Percentiles rank a stretch among this genome's conserved stretches.
phyloP scores from a whole-genome alignment of 2,329 filamentous ascomycete genomes.

The Aspergillus bombycis region DNA sequence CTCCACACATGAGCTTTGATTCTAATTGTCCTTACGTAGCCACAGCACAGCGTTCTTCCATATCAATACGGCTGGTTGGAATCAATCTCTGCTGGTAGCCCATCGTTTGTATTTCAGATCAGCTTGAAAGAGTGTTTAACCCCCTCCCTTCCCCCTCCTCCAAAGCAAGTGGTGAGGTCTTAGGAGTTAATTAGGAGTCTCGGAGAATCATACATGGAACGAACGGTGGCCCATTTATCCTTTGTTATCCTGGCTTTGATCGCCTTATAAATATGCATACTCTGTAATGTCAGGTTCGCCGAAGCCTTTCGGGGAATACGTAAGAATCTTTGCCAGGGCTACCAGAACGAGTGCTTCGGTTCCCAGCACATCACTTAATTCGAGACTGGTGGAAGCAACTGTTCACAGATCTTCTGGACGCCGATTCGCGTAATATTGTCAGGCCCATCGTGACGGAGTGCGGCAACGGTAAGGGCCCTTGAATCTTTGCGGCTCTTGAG shows the following conservation, averaged over 20 bases:
- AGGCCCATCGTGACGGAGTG: constrained; percentile 52
- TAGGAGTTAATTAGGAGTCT: too few relatives aligned
- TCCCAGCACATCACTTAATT: constrained; percentile 49
- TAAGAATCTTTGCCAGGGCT: constrained; percentile 39
- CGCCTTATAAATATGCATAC: constrained; percentile 35
- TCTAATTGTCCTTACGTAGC: too few relatives aligned
- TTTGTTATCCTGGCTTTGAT: not conserved
- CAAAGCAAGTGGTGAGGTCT: too few relatives aligned
- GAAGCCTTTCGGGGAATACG: constrained; percentile 37
- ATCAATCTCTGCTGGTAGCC: too few relatives aligned
- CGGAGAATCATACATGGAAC: too few relatives aligned
- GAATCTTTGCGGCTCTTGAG: too few relatives aligned
- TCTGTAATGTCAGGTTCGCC: constrained; percentile 46
- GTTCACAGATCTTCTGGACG: constrained; percentile 44
- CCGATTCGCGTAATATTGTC: constrained; percentile 46
- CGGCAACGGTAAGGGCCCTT: constrained; percentile 48
- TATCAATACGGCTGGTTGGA: not conserved
- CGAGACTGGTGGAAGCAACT: constrained; percentile 24
- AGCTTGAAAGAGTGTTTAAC: too few relatives aligned
- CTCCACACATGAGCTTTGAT: too few relatives aligned
- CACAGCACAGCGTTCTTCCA: not conserved
- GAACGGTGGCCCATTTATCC: too few relatives aligned
- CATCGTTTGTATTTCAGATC: too few relatives aligned
- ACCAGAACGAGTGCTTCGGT: constrained; percentile 49
- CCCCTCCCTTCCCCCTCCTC: too few relatives aligned